Evolutionary conservation across 345 rosid species (phyloP).

Genomic region (Pistacia atlantica): DNA sequence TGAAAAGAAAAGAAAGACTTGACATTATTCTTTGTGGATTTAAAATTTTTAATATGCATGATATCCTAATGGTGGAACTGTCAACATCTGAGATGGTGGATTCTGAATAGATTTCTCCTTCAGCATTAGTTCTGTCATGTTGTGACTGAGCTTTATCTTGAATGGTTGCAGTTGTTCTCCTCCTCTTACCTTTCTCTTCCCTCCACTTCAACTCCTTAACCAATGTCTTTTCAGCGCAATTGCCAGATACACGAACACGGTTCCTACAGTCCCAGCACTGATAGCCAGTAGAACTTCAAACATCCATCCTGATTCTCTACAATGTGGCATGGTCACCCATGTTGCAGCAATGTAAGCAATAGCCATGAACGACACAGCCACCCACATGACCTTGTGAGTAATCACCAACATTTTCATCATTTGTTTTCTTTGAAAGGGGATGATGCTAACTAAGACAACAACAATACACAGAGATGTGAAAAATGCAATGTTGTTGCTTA

Average conservation of each 20-base stretch:
- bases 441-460: conserved; percentile 31
- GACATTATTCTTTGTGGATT: background rate
- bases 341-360: conserved; percentile 33
- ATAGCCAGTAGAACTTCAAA: conserved; percentile 17
- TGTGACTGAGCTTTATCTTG: background rate
- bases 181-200: background rate
- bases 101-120: background rate
- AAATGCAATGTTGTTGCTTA: conserved; percentile 43
- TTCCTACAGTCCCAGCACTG: conserved; percentile 7
- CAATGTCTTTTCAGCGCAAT: conserved; percentile 8
- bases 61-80: background rate
- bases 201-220: conserved; percentile 22
- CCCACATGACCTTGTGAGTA: conserved; percentile 37
- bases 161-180: background rate
- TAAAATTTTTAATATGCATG: background rate
- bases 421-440: conserved; percentile 28
- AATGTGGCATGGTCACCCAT: background rate
- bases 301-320: conserved; percentile 22
- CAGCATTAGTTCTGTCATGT: background rate
- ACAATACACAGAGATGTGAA: conserved; percentile 39
- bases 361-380: conserved; percentile 41
- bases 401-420: conserved; percentile 22
- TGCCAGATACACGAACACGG: conserved; percentile 16
- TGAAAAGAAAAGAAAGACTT: background rate
- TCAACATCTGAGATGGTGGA: background rate